phyloP scores from a whole-genome alignment of 2,329 filamentous ascomycete genomes.

The Phialocephala subalpina region DNA sequence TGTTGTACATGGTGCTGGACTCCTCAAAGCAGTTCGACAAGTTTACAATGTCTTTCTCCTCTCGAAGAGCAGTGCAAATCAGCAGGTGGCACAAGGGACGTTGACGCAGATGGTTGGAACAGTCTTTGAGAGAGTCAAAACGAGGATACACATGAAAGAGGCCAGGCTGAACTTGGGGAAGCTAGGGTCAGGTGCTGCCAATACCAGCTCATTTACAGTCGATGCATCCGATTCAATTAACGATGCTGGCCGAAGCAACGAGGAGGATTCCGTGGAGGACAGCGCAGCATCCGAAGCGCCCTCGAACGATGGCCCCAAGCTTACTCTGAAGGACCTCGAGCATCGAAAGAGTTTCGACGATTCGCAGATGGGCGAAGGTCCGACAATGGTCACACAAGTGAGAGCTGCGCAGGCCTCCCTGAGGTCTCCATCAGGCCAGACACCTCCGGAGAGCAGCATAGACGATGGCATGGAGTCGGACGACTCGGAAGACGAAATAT shows the following conservation, averaged over 20 bases:
- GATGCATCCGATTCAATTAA: conserved; percentile 42
- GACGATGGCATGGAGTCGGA: conserved; percentile 66
- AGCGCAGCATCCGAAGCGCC: conserved; percentile 35
- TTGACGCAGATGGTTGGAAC: conserved; percentile 98
- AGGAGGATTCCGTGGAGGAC: conserved; percentile 40
- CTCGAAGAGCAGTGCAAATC: conserved; percentile 91
- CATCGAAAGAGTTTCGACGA: conserved; percentile 72
- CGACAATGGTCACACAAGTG: conserved; percentile 71
- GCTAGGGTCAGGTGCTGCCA: conserved; percentile 38
- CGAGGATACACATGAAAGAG: conserved; percentile 86
- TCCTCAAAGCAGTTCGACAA: conserved; percentile 95
- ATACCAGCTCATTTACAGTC: conserved; percentile 43
- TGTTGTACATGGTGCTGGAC: conserved; percentile 93
- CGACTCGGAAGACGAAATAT: conserved; percentile 89
- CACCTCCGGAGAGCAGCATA: conserved; percentile 59
- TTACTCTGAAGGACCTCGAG: conserved; percentile 72
- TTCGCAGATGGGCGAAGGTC: conserved; percentile 70
- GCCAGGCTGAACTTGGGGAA: conserved; percentile 64
- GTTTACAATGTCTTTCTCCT: conserved; percentile 99
- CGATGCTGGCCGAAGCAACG: conserved; percentile 34
- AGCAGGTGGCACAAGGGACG: conserved; percentile 96
- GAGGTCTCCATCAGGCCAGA: conserved; percentile 61
- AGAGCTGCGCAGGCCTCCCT: conserved; percentile 53
- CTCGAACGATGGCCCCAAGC: conserved; percentile 55
- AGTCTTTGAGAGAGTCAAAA: conserved; percentile 94